Base-by-base conservation (phyloP, 805 yeast species). In the Kodamaea lidongshanica region DNA sequence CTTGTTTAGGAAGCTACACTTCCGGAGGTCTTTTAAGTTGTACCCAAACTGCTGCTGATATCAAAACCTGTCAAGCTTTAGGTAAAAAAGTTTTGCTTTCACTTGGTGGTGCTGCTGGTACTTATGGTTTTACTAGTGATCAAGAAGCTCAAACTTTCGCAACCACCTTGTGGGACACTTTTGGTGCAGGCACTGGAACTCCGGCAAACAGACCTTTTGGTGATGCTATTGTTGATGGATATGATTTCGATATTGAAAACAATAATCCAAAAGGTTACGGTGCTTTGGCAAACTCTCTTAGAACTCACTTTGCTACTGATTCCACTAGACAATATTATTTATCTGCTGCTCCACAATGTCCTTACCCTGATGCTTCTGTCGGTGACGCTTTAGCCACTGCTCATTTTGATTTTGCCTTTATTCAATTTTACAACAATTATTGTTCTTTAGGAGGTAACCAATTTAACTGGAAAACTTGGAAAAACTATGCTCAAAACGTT, bases 261-360 rank as follows among this genome's bases (percentile, higher is more conserved):
- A 65, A 63, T 30, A 54, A 65, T 34, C 65, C 69, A 29, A 60
- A 64, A 1, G 95, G 95, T n/a, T 81, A 79, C 47, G 71, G 74
- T 20, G 73, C 74, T 4, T 56, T 72, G 34, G 72, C 63, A 16
- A 72, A 52, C 0, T 57, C 64, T 23, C 42, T 52, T 17, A 42
- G 45, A 32, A 12, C 32, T 6, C 30, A 34, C 14, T 52, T 43
- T 23, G 25, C 34, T 6, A 12, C 17, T 1, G 54, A 51, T 34
- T 4, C 41, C 11, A 65, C 80, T 26, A 81, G 77, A 56, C 45
- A 57, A 16, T 83, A 77, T 61, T 83, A 79, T 52, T 61, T 86
- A 25, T 76, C 94, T 31, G 95, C 95, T 41, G 89, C 96, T 39
- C 96, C 96, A 12, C 95, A 86, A 61, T 88, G 96, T 62, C 79